A percentile compares a stretch with the other conserved stretches of the same genome.
Evolutionary conservation across 148 eudicot species (phyloP).

Genomic region (Polygonum maritimum): DNA sequence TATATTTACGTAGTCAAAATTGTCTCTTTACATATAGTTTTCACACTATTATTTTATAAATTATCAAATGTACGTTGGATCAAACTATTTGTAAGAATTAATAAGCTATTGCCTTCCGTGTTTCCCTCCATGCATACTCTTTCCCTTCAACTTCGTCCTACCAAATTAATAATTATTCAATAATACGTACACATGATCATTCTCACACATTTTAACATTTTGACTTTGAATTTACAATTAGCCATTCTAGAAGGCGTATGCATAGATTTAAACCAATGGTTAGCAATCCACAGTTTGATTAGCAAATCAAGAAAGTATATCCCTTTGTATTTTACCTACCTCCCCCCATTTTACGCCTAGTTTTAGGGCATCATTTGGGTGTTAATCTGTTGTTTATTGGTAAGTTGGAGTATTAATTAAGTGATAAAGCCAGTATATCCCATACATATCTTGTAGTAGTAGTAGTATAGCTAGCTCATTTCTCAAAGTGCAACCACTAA

Average conservation of each 20-base stretch:
- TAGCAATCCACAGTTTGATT: not conserved
- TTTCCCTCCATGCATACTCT: conserved; percentile 29
- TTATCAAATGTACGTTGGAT: not conserved
- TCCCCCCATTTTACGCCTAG: conserved; percentile 21
- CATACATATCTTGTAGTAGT: too few species aligned
- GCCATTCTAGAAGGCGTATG: not conserved
- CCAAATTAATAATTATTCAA: not conserved
- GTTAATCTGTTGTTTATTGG: not conserved
- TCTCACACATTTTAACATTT: not conserved
- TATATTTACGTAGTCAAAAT: not conserved
- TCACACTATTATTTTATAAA: not conserved
- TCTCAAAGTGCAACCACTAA: not conserved
- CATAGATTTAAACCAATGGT: not conserved
- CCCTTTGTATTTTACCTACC: not conserved
- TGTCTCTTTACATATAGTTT: not conserved
- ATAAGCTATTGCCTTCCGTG: conserved; percentile 14
- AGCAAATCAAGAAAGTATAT: not conserved
- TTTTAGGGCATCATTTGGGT: conserved; percentile 18
- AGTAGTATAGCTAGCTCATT: not conserved
- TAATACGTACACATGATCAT: not conserved
- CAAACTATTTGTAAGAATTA: not conserved
- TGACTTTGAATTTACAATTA: not conserved
- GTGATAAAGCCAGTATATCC: too few species aligned
- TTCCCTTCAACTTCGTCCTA: conserved; percentile 19
- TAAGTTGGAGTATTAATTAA: too few species aligned